Evolutionary conservation across 768 basidiomycete species (phyloP).

Genomic region (Suillus lakei): DNA sequence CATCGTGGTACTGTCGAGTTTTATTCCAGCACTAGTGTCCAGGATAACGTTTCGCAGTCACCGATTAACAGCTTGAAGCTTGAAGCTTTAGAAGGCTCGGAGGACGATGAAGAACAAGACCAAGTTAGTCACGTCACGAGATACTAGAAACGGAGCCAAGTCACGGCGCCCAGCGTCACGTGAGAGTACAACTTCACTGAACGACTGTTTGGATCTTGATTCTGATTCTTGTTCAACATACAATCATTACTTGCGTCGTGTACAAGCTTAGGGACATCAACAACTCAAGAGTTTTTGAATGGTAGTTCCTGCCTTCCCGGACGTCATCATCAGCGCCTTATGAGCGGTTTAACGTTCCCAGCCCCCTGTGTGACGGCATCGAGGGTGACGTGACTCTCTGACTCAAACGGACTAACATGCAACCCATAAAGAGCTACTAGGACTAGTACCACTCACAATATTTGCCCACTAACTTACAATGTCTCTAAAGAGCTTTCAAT

Average conservation of each 20-base stretch:
- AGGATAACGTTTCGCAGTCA: not conserved
- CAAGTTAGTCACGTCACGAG: not conserved
- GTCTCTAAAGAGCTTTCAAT: constrained; percentile 52
- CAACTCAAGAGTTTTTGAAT: not conserved
- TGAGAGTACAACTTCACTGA: too few relatives aligned
- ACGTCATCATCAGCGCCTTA: not conserved
- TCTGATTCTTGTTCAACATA: too few relatives aligned
- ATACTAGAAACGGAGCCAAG: too few relatives aligned
- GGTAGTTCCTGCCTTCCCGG: not conserved
- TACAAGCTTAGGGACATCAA: not conserved
- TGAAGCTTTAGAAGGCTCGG: not conserved
- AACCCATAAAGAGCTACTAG: not conserved
- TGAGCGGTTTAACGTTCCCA: not conserved
- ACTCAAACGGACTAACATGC: not conserved
- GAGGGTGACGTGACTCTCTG: constrained; percentile 9
- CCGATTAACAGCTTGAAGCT: too few relatives aligned
- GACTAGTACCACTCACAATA: not conserved
- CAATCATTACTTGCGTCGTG: not conserved
- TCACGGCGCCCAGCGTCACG: constrained; percentile 5
- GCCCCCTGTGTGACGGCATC: constrained; percentile 7
- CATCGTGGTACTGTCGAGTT: not conserved
- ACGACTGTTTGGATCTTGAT: too few relatives aligned
- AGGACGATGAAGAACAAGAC: not conserved
- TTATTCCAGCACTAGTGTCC: not conserved
- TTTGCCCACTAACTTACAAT: constrained; percentile 16